Evolutionary conservation across 2,329 filamentous ascomycete genomes (phyloP).

Genomic region (Rosellinia necatrix): DNA sequence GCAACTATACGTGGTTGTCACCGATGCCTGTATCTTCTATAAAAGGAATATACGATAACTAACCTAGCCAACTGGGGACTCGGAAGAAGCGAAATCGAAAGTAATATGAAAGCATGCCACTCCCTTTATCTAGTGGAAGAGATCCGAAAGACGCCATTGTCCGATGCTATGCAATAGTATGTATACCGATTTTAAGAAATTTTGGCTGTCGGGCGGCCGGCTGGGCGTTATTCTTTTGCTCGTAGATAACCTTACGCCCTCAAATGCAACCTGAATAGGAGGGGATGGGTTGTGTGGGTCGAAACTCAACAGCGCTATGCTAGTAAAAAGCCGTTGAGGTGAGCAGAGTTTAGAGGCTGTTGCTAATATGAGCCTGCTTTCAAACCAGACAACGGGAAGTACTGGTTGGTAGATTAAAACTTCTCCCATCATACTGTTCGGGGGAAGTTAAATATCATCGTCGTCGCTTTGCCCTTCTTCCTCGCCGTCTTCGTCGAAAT

Average conservation of each 20-base stretch:
- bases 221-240: neutral
- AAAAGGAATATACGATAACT: conserved; percentile 2
- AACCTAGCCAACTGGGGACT: conserved; percentile 4
- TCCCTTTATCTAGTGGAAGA: conserved; percentile 25
- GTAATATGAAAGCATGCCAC: conserved; percentile 14
- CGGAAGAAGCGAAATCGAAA: conserved; percentile 13
- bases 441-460: conserved; percentile 47
- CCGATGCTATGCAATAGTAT: conserved; percentile 42
- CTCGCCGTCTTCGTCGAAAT: conserved; percentile 57
- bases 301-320: neutral
- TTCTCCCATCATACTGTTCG: neutral
- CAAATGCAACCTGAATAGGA: neutral
- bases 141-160: conserved; percentile 36
- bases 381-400: too few relatives aligned
- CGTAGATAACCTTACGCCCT: neutral
- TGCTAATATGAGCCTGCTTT: neutral
- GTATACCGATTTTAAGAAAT: conserved; percentile 23
- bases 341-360: neutral
- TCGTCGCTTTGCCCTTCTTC: conserved; percentile 63
- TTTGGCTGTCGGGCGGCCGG: neutral
- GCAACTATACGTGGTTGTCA: neutral
- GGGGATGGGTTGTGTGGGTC: neutral
- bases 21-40: neutral
- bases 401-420: too few relatives aligned
- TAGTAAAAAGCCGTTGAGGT: neutral